Evolutionary conservation across 1,284 basidiomycete species (phyloP), one percentile per base, ranked within the genome.

Genomic region (Cryptococcus sp.): DNA sequence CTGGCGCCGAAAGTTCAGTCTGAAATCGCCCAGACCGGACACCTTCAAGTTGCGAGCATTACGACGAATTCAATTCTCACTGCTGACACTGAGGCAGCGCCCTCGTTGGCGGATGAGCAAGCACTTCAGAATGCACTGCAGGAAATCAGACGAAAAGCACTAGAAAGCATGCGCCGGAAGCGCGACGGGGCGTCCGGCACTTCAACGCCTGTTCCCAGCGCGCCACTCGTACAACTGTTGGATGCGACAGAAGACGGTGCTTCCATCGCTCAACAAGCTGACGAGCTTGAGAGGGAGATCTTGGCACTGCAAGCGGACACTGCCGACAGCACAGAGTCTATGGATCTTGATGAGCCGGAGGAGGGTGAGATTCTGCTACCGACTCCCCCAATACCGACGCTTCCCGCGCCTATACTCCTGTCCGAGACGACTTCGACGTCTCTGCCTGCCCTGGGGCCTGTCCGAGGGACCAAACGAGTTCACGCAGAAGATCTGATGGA

Each of bases 401-500:
- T 48, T n/a, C 47, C 47, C 19, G 41, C 50, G 2, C 47, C 51
- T 16, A 48, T 49, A 35, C 25, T 57, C 10, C 23, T 54, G 20
- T 41, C 56, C 8, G 31, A 50, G 16, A 50, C 53, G 19, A 47
- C 60, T 42, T 17, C 42, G 38, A 31, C 62, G 13, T 54, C 65
- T 16, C 25, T 57, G 6, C 56, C 58, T 11, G 19, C 41, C 31
- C 13, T 46, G 13, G 23, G 35, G 3, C 51, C 61, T 27, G 45
- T 65, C 4, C 62, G 72, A 40, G 71, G 72, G 2, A 54, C 61
- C 16, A 75, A 74, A 50, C 65, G 75, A 23, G 64, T 68, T 3
- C 65, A 59, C 16, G 75, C 75, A 1, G 75, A 75, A 53, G 75
- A 77, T 50, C 44, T 74, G 44, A 69, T 70, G 54, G 74, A 77